Evolutionary conservation across 2,329 filamentous ascomycete genomes (phyloP).

Genomic region (Alternaria arbusti): DNA sequence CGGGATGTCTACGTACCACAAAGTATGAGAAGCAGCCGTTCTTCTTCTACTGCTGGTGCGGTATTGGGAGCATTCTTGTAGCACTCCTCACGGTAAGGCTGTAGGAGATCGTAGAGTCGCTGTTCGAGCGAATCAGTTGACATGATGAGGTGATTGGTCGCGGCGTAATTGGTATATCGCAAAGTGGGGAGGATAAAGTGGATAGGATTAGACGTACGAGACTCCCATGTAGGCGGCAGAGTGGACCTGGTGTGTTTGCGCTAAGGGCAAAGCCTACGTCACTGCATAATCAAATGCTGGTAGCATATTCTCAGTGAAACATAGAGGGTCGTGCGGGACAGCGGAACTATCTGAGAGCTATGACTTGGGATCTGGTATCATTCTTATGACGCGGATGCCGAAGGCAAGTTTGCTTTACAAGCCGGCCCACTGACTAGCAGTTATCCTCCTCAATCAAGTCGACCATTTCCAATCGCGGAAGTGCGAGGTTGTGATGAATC

Average conservation of each 20-base stretch:
- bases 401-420: not conserved
- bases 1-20: conserved; percentile 6
- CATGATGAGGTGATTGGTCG: not conserved
- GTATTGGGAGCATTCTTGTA: not conserved
- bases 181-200: not conserved
- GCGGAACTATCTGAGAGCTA: not conserved
- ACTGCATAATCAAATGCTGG: not conserved
- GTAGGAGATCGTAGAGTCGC: not conserved
- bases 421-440: too few species aligned
- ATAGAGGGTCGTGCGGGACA: not conserved
- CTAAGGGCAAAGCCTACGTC: not conserved
- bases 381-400: not conserved
- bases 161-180: not conserved
- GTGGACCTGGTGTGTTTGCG: not conserved
- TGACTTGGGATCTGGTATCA: not conserved
- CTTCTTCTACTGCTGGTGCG: not conserved
- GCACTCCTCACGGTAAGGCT: conserved; percentile 1
- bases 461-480: not conserved
- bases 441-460: not conserved
- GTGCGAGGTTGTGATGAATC: not conserved
- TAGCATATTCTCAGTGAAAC: accelerated
- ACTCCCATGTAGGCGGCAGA: not conserved
- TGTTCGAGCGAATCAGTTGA: not conserved
- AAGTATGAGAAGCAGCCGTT: conserved; percentile 4
- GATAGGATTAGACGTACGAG: not conserved